Percentiles rank a stretch among this genome's conserved stretches.
Conservation (phyloP, 2,329 filamentous ascomycete genomes). For the Pyrenophora seminiperda region DNA sequence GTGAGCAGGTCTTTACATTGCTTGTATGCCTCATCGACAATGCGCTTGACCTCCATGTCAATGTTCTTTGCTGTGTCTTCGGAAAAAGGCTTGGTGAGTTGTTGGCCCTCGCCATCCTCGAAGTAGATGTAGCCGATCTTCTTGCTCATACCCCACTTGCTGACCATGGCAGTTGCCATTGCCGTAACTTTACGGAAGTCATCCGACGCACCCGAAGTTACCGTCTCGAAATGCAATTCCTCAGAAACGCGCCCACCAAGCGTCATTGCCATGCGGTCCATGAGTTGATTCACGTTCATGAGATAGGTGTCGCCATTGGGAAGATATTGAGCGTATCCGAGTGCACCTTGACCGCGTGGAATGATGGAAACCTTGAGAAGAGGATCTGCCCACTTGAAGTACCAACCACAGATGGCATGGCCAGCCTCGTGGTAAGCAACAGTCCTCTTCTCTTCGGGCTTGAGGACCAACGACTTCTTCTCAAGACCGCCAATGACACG, state of each 20-base stretch:
- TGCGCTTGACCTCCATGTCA: conserved; percentile 86
- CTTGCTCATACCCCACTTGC: conserved; percentile 97
- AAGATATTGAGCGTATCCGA: conserved; percentile 98
- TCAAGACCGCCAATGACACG: conserved; percentile 95
- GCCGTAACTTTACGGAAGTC: conserved; percentile 98
- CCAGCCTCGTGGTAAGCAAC: conserved; percentile 98
- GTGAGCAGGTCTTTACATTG: conserved; percentile 83
- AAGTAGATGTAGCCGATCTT: conserved; percentile 94
- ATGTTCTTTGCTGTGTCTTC: conserved; percentile 93
- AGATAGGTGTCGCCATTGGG: conserved; percentile 89
- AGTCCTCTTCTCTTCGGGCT: conserved; percentile 90
- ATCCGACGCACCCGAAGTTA: conserved; percentile 92
- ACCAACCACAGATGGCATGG: conserved; percentile 98
- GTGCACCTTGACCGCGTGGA: conserved; percentile 87
- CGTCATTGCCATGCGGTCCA: conserved; percentile 99
- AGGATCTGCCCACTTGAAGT: conserved; percentile 93
- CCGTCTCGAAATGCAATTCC: conserved; percentile 94
- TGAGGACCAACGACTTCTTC: conserved; percentile 94
- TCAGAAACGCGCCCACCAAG: conserved; percentile 93
- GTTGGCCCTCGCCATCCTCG: conserved; percentile 77
- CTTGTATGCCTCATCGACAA: conserved; percentile 90
- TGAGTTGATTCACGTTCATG: conserved; percentile 93
- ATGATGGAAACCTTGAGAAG: conserved; percentile 99
- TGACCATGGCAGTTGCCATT: conserved; percentile 97
- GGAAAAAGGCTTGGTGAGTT: conserved; percentile 92